Conservation (phyloP, 1,284 basidiomycete genomes). For the Apiotrichum porosum region DNA sequence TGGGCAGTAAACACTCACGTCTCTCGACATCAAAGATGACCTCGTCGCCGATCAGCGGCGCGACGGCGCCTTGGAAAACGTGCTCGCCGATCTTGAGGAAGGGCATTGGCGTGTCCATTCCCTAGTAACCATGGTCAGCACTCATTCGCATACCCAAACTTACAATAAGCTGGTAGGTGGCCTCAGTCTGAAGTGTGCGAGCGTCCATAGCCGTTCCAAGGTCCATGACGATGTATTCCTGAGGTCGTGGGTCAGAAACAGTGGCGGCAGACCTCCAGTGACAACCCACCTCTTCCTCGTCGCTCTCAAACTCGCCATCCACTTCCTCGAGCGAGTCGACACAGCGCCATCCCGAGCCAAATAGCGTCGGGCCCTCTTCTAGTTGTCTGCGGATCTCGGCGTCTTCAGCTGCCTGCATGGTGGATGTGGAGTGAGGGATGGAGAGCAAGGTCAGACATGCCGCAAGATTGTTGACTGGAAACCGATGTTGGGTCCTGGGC, state of each 20-base stretch:
- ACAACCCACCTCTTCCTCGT: constrained; percentile 39
- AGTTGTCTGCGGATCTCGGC: constrained; percentile 6
- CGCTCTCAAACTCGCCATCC: constrained; percentile 32
- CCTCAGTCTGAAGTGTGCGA: constrained; percentile 31
- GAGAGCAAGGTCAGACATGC: too few relatives aligned
- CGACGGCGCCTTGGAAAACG: constrained; percentile 38
- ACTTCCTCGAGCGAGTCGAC: constrained; percentile 39
- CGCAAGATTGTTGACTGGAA: too few relatives aligned
- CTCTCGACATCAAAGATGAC: constrained; percentile 38
- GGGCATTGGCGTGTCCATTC: constrained; percentile 44
- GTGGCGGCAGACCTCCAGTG: too few relatives aligned
- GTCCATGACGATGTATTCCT: constrained; percentile 39
- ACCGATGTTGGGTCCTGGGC: too few relatives aligned
- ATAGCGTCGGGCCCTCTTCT: constrained; percentile 18
- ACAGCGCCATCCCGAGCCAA: constrained; percentile 37
- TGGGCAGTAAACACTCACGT: too few relatives aligned
- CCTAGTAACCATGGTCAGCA: constrained; percentile 32
- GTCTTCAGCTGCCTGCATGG: constrained; percentile 6
- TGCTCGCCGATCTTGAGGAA: constrained; percentile 46
- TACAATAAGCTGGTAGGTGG: constrained; percentile 42
- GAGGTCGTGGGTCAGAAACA: too few relatives aligned
- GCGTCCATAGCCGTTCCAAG: constrained; percentile 34
- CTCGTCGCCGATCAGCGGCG: constrained; percentile 44
- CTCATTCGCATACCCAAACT: too few relatives aligned
- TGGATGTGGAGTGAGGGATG: neutral